Percentiles rank a stretch among this genome's conserved stretches.
Evolutionary conservation across 192 early-diverging fungal genomes (phyloP).

Genomic region (Rhizophagus clarus): DNA sequence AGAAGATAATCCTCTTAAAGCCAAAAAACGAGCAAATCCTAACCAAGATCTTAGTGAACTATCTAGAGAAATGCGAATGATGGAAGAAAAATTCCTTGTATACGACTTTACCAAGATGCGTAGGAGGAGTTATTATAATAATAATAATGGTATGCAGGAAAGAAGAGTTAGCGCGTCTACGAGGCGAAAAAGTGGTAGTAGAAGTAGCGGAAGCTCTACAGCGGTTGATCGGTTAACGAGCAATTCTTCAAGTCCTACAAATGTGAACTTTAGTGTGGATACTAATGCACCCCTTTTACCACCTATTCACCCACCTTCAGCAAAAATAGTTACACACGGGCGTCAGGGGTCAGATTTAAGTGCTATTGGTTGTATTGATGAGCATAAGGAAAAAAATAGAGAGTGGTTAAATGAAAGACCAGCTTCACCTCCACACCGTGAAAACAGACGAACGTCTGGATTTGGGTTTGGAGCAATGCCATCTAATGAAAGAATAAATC

Average conservation of each 20-base stretch:
- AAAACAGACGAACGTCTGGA: not conserved
- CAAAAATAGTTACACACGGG: not conserved
- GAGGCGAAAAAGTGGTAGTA: constrained; percentile 20
- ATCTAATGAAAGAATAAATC: not conserved
- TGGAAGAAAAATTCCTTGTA: constrained; percentile 78
- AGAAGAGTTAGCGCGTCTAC: not conserved
- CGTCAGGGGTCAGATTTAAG: constrained; percentile 7
- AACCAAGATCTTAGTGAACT: constrained; percentile 46
- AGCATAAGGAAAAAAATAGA: not conserved
- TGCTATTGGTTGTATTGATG: not conserved
- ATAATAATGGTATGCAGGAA: not conserved
- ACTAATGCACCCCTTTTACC: not conserved
- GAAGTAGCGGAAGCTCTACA: constrained; percentile 8
- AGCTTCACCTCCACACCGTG: constrained; percentile 6
- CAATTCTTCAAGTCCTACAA: not conserved
- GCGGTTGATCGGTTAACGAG: constrained; percentile 7
- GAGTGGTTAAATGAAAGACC: constrained; percentile 21
- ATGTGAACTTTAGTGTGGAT: not conserved
- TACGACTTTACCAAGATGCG: constrained; percentile 73
- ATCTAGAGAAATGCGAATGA: constrained; percentile 66
- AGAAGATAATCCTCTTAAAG: constrained; percentile 94
- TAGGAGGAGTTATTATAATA: constrained; percentile 2
- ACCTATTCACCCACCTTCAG: not conserved
- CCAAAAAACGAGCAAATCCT: constrained; percentile 59
- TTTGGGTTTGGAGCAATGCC: not conserved